Evolutionary conservation across 352 stramenopile species (phyloP).

Genomic region (Phytophthora macrochlamydospora): DNA sequence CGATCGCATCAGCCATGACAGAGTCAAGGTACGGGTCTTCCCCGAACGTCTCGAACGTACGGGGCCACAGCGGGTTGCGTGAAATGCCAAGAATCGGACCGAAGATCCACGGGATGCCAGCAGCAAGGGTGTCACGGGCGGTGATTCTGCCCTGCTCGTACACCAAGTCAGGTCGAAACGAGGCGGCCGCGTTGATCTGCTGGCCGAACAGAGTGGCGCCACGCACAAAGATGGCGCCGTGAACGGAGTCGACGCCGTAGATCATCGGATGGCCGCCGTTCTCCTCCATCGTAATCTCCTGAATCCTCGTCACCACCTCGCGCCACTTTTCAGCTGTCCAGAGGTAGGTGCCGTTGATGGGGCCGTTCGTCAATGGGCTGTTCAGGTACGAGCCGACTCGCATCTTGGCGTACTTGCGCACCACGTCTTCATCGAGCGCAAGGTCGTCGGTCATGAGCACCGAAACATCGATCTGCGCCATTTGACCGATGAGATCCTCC

Average conservation of each 20-base stretch:
- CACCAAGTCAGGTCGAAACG: slow-evolving; percentile 78
- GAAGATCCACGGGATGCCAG: slow-evolving; percentile 89
- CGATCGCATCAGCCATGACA: slow-evolving; percentile 62
- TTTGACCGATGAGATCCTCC: slow-evolving; percentile 72
- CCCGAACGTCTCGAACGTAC: slow-evolving; percentile 92
- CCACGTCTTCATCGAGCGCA: slow-evolving; percentile 47
- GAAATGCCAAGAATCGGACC: slow-evolving; percentile 75
- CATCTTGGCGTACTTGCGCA: slow-evolving; percentile 65
- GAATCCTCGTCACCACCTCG: slow-evolving; percentile 55
- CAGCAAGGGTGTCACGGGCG: slow-evolving; percentile 66
- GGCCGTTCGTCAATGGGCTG: slow-evolving; percentile 42
- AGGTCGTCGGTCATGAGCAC: slow-evolving; percentile 53
- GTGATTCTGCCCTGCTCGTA: slow-evolving; percentile 47
- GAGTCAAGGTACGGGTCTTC: slow-evolving; percentile 82
- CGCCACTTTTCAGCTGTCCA: slow-evolving; percentile 67
- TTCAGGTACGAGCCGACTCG: slow-evolving; percentile 85
- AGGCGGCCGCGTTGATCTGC: slow-evolving; percentile 76
- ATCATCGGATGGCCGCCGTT: slow-evolving; percentile 62
- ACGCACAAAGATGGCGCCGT: slow-evolving; percentile 81
- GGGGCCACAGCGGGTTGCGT: slow-evolving; percentile 78
- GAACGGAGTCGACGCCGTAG: slow-evolving; percentile 85
- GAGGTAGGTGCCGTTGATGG: slow-evolving; percentile 3
- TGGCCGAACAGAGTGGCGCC: slow-evolving; percentile 68
- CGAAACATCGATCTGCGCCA: slow-evolving; percentile 84
- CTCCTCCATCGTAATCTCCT: slow-evolving; percentile 66